phyloP scores from a whole-genome alignment of 108 stramenopile genomes.

The Skeletonema grethae region DNA sequence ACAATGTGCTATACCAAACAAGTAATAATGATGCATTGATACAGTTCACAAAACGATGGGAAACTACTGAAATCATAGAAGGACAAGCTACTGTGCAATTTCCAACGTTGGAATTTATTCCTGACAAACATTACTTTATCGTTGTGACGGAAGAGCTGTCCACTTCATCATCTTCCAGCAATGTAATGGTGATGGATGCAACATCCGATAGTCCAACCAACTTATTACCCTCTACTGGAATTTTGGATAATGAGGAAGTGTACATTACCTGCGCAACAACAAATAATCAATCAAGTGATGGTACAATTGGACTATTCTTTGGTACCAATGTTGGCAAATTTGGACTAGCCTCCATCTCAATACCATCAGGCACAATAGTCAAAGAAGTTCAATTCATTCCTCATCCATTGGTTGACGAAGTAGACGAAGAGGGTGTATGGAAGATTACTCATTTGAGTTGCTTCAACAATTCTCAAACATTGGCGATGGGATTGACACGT shows the following conservation, averaged over 20 bases:
- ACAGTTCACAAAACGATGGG: slow-evolving; percentile 28
- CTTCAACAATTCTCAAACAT: slow-evolving; percentile 28
- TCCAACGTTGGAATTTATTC: slow-evolving; percentile 32
- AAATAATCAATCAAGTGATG: background rate
- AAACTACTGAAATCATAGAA: slow-evolving; percentile 33
- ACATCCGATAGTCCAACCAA: slow-evolving; percentile 10
- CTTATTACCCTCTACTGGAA: slow-evolving; percentile 15
- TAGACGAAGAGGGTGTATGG: slow-evolving; percentile 26
- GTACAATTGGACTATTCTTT: slow-evolving; percentile 7
- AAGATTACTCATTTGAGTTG: slow-evolving; percentile 68
- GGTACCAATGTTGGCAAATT: slow-evolving; percentile 31
- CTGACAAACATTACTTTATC: slow-evolving; percentile 21
- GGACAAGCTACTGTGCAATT: slow-evolving; percentile 23
- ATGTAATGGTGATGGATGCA: slow-evolving; percentile 27
- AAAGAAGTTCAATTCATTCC: slow-evolving; percentile 14
- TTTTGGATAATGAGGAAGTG: background rate
- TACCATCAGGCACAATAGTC: background rate
- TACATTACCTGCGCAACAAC: slow-evolving; percentile 26
- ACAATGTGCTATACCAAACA: slow-evolving; percentile 35
- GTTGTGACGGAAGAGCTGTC: slow-evolving; percentile 13
- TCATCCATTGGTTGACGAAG: slow-evolving; percentile 21
- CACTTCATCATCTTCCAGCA: background rate
- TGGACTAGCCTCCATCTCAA: slow-evolving; percentile 14
- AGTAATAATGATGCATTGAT: slow-evolving; percentile 23
- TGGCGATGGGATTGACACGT: slow-evolving; percentile 64